A percentile compares a stretch with the other conserved stretches of the same genome.
Conservation (phyloP, 805 yeast genomes). For the Suhomyces canberraensis region DNA sequence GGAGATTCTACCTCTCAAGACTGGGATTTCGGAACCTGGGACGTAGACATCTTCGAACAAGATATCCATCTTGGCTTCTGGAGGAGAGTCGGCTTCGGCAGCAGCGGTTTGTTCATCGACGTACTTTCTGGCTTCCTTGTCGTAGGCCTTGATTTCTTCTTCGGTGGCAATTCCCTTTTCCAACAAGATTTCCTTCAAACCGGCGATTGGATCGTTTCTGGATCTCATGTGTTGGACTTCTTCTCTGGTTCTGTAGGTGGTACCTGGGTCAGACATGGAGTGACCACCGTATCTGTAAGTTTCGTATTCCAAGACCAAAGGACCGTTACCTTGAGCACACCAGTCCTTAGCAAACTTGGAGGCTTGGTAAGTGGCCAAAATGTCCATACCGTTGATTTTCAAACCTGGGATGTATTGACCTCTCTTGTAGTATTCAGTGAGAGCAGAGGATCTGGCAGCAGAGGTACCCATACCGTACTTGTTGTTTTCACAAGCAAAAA, state of each 20-base stretch:
- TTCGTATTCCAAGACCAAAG: conserved; percentile 93
- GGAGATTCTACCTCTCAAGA: conserved; percentile 93
- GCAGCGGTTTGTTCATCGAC: conserved; percentile 92
- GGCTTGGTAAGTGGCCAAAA: conserved; percentile 91
- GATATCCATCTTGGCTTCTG: conserved; percentile 92
- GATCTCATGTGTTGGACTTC: conserved; percentile 99
- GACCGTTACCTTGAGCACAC: conserved; percentile 92
- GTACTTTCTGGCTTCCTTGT: conserved; percentile 92
- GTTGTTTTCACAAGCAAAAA: conserved; percentile 97
- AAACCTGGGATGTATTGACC: conserved; percentile 99
- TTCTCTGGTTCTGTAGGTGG: conserved; percentile 99
- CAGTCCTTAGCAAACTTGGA: conserved; percentile 96
- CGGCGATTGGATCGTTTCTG: conserved; percentile 95
- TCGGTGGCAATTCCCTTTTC: conserved; percentile 86
- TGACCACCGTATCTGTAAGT: conserved; percentile 99
- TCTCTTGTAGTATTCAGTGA: conserved; percentile 96
- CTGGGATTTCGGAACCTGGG: conserved; percentile 89
- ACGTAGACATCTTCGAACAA: conserved; percentile 96
- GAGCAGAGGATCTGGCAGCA: conserved; percentile 94
- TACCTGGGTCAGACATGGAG: conserved; percentile 99
- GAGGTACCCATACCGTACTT: conserved; percentile 99
- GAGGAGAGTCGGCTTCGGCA: conserved; percentile 93
- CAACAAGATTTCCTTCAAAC: conserved; percentile 81
- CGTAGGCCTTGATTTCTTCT: conserved; percentile 90
- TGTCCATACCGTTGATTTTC: conserved; percentile 98